Percentiles rank a stretch among this genome's conserved stretches.
These are phyloP conservation scores for Trypanosoma grayi DNA, from an alignment of 208 protist genomes.

Conservation along the genomic window DNA sequence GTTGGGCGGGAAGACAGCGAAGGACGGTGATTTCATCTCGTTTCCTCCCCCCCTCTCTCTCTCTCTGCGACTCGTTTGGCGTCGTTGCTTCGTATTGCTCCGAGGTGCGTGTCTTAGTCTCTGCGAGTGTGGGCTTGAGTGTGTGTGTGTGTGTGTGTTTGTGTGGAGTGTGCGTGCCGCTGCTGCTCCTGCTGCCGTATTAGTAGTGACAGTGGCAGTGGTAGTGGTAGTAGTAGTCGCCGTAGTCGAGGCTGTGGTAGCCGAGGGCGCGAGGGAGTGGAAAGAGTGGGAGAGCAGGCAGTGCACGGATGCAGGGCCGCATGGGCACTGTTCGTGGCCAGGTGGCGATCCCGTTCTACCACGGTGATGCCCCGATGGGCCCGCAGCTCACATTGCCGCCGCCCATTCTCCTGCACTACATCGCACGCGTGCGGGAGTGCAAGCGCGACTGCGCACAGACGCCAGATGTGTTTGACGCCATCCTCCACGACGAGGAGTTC, in stretches of 20 bases:
- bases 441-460: neutral
- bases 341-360: constrained; percentile 1
- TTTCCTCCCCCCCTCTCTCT: too few relatives aligned
- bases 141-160: too few relatives aligned
- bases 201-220: too few relatives aligned
- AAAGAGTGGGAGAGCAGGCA: neutral
- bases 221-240: neutral
- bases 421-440: constrained; percentile 12
- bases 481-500: constrained; percentile 66
- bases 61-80: too few relatives aligned
- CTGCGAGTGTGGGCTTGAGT: too few relatives aligned
- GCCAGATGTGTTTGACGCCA: constrained; percentile 40
- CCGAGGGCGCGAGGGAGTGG: neutral
- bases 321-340: constrained; percentile 7
- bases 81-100: too few relatives aligned
- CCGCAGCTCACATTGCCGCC: constrained; percentile 19
- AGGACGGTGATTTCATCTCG: too few relatives aligned
- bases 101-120: too few relatives aligned
- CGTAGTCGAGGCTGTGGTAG: too few relatives aligned
- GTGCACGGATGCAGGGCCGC: constrained; percentile 10
- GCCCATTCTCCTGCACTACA: constrained; percentile 16
- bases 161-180: too few relatives aligned
- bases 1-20: too few relatives aligned
- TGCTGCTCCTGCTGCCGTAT: too few relatives aligned
- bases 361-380: constrained; percentile 12